These are phyloP conservation scores for Debaryomyces nepalensis DNA, from an alignment of 1,139 yeast species.

Conservation along the genomic window DNA sequence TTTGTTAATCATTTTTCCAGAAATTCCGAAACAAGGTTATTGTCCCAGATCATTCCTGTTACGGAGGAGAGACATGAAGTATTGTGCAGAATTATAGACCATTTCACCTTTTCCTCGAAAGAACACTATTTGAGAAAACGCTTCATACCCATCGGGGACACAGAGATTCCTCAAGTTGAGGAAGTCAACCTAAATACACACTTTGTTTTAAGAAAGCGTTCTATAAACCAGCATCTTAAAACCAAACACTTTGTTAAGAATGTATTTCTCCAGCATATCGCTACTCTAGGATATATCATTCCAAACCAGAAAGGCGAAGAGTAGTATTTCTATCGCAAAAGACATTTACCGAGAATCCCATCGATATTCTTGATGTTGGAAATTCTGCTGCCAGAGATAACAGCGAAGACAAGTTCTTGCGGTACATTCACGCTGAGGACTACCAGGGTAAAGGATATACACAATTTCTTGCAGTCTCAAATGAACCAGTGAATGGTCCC, in stretches of 20 bases:
- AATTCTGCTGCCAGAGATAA: not conserved
- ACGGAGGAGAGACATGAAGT: not conserved
- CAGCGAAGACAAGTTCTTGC: constrained; percentile 2
- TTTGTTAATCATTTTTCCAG: too few species aligned
- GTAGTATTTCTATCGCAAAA: not conserved
- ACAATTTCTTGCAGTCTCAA: not conserved
- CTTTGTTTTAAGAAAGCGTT: constrained; percentile 3
- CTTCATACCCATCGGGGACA: not conserved
- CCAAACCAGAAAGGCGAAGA: not conserved
- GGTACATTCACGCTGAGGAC: constrained; percentile 1
- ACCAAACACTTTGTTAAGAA: not conserved
- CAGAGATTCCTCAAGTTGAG: not conserved
- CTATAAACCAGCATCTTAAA: constrained; percentile 2
- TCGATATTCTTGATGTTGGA: not conserved
- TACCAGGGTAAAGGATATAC: constrained; percentile 1
- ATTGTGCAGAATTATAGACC: not conserved
- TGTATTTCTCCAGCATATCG: not conserved
- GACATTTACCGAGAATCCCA: not conserved
- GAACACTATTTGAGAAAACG: constrained; percentile 1
- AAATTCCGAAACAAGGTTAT: too few species aligned
- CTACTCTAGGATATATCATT: not conserved
- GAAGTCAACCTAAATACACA: constrained; percentile 2
- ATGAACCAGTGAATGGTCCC: not conserved
- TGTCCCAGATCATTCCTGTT: not conserved
- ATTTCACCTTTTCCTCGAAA: not conserved